A percentile compares a stretch with the other conserved stretches of the same genome.
phyloP scores from a whole-genome alignment of 148 eudicot species.

The Nepenthes gracilis region DNA sequence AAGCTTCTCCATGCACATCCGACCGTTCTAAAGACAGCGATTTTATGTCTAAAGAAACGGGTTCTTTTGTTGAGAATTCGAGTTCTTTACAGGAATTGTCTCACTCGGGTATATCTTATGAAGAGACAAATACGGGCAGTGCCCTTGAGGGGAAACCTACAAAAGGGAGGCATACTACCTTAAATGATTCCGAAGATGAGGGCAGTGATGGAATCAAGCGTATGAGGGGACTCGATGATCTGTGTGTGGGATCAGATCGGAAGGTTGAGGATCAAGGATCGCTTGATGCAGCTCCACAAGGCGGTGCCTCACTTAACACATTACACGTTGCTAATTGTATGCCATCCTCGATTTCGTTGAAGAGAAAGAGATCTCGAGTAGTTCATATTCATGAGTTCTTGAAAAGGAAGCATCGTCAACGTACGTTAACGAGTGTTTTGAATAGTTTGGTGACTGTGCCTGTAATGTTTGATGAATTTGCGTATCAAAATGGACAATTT shows the following conservation, averaged over 20 bases:
- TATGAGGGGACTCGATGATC: constrained; percentile 81
- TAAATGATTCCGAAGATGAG: constrained; percentile 92
- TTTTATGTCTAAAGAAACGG: constrained; percentile 25
- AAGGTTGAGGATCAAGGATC: constrained; percentile 12
- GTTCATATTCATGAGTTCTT: constrained; percentile 45
- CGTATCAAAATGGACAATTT: constrained; percentile 27
- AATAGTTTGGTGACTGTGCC: constrained; percentile 61
- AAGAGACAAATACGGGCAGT: constrained; percentile 28
- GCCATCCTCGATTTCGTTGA: constrained; percentile 20
- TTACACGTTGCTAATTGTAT: constrained; percentile 6
- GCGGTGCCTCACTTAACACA: constrained; percentile 3
- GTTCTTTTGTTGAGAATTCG: constrained; percentile 25
- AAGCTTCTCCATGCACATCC: constrained; percentile 18
- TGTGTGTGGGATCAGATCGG: constrained; percentile 30
- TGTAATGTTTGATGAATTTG: constrained; percentile 41
- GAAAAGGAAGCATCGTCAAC: constrained; percentile 52
- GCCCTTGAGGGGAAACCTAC: constrained; percentile 22
- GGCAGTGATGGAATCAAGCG: constrained; percentile 66
- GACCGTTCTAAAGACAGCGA: constrained; percentile 22
- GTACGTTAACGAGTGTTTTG: constrained; percentile 57
- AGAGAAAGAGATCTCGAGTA: constrained; percentile 58
- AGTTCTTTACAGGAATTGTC: constrained; percentile 40
- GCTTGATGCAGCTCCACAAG: constrained; percentile 13
- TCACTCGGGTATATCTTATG: constrained; percentile 51
- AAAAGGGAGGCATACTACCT: constrained; percentile 33